phyloP scores from a whole-genome alignment of 176 grass and related monocot species.

The Melocanna baccifera region DNA sequence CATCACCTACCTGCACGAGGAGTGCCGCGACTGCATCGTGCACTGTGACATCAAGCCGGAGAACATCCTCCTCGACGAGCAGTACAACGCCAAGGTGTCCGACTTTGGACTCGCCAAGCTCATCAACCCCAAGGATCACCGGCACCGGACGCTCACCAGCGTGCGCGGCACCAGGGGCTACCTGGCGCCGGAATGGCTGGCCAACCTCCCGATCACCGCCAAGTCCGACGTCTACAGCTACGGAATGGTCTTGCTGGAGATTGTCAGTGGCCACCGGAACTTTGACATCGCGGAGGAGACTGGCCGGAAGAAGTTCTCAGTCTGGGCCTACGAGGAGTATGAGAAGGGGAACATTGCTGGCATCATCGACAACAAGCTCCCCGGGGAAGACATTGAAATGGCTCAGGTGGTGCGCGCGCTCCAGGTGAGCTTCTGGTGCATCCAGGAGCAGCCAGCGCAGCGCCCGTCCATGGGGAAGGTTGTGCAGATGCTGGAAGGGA shows the following conservation, averaged over 20 bases:
- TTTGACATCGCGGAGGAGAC: constrained; percentile 85
- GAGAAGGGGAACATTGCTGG: constrained; percentile 49
- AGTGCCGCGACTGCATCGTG: constrained; percentile 96
- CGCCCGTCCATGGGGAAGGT: constrained; percentile 91
- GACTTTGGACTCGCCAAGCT: constrained; percentile 96
- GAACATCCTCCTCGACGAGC: constrained; percentile 93
- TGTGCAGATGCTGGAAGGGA: constrained; percentile 97
- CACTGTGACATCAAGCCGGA: constrained; percentile 99
- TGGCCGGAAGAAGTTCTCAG: constrained; percentile 69
- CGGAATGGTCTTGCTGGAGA: constrained; percentile 95
- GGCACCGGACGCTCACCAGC: constrained; percentile 77
- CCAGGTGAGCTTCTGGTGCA: constrained; percentile 94
- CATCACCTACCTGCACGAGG: constrained; percentile 95
- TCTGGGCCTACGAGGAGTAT: constrained; percentile 91
- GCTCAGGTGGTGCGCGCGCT: constrained; percentile 63
- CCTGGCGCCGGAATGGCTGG: constrained; percentile 92
- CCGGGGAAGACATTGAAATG: constrained; percentile 58
- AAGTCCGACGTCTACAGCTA: constrained; percentile 98
- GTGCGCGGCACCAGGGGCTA: constrained; percentile 88
- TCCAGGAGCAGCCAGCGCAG: constrained; percentile 92
- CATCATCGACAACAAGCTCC: constrained; percentile 52
- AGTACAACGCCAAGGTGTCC: constrained; percentile 85
- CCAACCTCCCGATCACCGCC: constrained; percentile 86
- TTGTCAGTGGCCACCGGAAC: constrained; percentile 74
- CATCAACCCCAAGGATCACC: constrained; percentile 82